These are phyloP conservation scores for Phytopythium litorale DNA, from an alignment of 352 stramenopile species.

Conservation along the genomic window DNA sequence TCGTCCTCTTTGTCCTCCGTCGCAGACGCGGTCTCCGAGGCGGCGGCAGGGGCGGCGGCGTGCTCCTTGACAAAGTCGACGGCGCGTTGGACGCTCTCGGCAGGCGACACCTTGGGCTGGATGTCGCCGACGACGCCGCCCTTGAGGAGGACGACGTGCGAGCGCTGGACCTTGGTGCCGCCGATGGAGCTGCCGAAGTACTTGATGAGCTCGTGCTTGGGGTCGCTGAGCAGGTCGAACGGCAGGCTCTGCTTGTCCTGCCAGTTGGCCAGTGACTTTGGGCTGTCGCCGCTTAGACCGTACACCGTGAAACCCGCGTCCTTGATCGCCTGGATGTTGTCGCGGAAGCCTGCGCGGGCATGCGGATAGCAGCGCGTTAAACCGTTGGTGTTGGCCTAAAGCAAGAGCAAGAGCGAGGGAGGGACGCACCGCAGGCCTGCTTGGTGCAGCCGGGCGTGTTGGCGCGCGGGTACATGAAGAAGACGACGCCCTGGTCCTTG, in stretches of 20 bases:
- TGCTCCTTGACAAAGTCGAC: constrained; percentile 71
- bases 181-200: constrained; percentile 84
- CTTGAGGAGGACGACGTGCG: constrained; percentile 80
- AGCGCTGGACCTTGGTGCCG: constrained; percentile 77
- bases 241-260: constrained; percentile 73
- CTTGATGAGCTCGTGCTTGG: constrained; percentile 76
- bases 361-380: neutral
- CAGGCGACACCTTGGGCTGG: constrained; percentile 69
- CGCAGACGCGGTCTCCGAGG: neutral
- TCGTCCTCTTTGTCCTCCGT: constrained; percentile 5
- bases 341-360: constrained; percentile 58
- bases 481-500: constrained; percentile 75
- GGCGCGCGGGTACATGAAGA: constrained; percentile 88
- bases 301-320: constrained; percentile 79
- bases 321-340: constrained; percentile 81
- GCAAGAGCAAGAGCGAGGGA: neutral
- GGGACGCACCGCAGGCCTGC: constrained; percentile 67
- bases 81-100: constrained; percentile 66
- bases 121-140: constrained; percentile 78
- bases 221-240: constrained; percentile 82
- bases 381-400: neutral
- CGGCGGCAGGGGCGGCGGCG: constrained; percentile 5
- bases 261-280: constrained; percentile 72
- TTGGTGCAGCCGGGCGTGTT: constrained; percentile 88
- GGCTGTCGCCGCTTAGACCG: constrained; percentile 70